A percentile compares a stretch with the other conserved stretches of the same genome.
Evolutionary conservation across 257 asterid species (phyloP).

Genomic region (Ajuga chamaepitys): DNA sequence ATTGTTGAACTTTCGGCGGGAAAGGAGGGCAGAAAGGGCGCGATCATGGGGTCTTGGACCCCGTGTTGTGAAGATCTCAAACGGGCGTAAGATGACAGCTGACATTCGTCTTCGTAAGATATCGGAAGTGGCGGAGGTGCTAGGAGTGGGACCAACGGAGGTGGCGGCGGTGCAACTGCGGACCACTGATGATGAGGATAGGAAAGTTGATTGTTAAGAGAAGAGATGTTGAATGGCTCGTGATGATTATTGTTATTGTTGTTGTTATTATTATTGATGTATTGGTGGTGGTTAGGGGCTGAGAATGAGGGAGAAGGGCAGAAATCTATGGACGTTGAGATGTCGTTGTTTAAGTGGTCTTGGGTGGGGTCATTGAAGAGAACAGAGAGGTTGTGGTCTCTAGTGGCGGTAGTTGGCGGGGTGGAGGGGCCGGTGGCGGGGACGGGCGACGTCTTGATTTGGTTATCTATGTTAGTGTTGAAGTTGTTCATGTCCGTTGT

Average conservation of each 20-base stretch:
- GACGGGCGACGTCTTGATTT: background rate
- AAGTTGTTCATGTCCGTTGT: constrained; percentile 20
- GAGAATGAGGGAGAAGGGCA: constrained; percentile 29
- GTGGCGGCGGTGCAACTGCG: background rate
- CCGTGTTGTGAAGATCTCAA: constrained; percentile 29
- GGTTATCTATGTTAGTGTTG: constrained; percentile 13
- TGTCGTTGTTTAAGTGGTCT: constrained; percentile 45
- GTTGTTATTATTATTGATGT: constrained; percentile 21
- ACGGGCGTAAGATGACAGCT: constrained; percentile 40
- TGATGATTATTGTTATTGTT: background rate
- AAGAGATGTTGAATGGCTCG: constrained; percentile 31
- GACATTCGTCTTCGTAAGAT: constrained; percentile 39
- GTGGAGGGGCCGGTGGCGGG: background rate
- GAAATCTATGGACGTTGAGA: constrained; percentile 76
- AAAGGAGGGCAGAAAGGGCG: constrained; percentile 32
- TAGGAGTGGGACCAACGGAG: constrained; percentile 22
- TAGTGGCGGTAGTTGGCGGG: background rate
- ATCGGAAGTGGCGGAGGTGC: constrained; percentile 25
- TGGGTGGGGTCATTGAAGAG: no score
- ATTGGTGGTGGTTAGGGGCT: constrained; percentile 19
- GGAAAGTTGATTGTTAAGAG: constrained; percentile 19
- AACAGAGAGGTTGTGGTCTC: constrained; percentile 17
- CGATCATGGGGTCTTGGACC: constrained; percentile 38
- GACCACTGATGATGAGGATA: constrained; percentile 4
- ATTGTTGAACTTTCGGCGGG: constrained; percentile 35